These are phyloP conservation scores for Cyberlindnera sargentensis DNA, from an alignment of 805 yeast genomes.

Conservation along the genomic window DNA sequence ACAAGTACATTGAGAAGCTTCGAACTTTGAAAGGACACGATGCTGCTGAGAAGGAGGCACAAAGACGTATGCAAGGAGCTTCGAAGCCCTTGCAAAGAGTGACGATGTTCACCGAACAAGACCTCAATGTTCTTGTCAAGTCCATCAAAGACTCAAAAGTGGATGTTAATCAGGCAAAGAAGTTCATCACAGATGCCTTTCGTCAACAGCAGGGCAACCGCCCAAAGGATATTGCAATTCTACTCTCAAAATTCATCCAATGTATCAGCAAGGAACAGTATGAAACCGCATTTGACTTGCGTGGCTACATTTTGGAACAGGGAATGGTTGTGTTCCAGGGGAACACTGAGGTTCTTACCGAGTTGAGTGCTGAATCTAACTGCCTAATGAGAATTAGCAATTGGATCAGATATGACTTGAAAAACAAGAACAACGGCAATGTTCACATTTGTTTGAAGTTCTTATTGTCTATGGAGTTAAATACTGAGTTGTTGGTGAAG, in stretches of 20 bases:
- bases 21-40: background rate
- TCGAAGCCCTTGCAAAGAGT: background rate
- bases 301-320: background rate
- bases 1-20: background rate
- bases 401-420: constrained; percentile 2
- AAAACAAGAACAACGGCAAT: background rate
- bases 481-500: background rate
- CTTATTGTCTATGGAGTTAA: background rate
- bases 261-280: background rate
- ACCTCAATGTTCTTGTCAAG: background rate
- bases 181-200: background rate
- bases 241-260: background rate
- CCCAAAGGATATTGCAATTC: background rate
- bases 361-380: background rate
- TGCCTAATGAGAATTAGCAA: background rate
- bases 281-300: background rate
- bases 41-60: background rate
- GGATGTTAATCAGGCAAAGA: background rate
- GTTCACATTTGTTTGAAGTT: background rate
- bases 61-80: background rate
- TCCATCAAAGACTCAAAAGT: background rate
- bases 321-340: background rate
- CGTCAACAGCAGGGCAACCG: background rate
- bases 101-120: background rate
- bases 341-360: background rate